Percentiles rank a stretch among this genome's conserved stretches.
Evolutionary conservation across 129 eudicot species (phyloP).

Genomic region (Arctium minus): DNA sequence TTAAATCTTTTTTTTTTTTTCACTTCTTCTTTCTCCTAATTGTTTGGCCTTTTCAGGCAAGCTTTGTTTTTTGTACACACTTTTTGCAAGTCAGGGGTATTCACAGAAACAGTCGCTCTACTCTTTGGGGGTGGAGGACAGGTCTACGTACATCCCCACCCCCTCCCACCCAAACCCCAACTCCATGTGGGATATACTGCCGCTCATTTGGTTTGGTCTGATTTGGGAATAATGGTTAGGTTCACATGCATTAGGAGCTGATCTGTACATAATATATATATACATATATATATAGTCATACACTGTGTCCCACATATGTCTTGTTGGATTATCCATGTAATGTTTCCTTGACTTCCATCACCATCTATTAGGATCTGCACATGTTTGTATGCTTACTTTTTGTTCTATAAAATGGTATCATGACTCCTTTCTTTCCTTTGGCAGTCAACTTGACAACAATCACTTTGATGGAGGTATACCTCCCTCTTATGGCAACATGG

Average conservation of each 20-base stretch:
- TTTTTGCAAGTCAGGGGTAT: too few species aligned
- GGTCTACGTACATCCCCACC: too few species aligned
- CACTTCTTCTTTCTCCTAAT: too few species aligned
- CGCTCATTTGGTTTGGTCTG: not conserved
- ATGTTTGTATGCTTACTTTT: not conserved
- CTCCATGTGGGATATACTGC: too few species aligned
- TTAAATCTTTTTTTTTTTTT: too few species aligned
- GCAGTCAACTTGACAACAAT: constrained; percentile 97
- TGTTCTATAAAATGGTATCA: not conserved
- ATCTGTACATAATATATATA: too few species aligned
- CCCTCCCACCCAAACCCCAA: too few species aligned
- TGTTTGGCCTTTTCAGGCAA: too few species aligned
- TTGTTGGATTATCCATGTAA: not conserved
- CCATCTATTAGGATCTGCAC: not conserved
- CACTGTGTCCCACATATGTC: not conserved
- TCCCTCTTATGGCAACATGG: constrained; percentile 63
- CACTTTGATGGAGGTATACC: constrained; percentile 73
- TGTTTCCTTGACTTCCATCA: not conserved
- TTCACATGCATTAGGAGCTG: not conserved
- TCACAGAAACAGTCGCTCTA: too few species aligned
- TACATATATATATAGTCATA: not conserved
- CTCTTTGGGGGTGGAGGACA: too few species aligned
- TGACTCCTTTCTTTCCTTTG: constrained; percentile 20
- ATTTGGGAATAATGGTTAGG: not conserved
- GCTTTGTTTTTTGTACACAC: too few species aligned